A percentile compares a stretch with the other conserved stretches of the same genome.
Evolutionary conservation across 306 rosid genomes (phyloP).

Genomic region (Acacia crassicarpa): DNA sequence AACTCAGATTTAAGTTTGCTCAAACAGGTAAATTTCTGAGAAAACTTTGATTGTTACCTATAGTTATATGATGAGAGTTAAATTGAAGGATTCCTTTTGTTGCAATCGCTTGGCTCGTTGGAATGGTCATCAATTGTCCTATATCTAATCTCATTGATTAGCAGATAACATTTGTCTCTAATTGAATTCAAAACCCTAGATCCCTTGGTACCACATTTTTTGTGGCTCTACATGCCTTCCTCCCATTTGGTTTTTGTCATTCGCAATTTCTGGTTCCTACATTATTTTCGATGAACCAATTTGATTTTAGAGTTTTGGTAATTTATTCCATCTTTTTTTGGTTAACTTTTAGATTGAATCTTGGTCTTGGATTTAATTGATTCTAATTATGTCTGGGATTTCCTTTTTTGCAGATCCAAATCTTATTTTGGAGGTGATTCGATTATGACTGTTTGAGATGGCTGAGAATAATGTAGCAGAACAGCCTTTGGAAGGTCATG

Average conservation of each 20-base stretch:
- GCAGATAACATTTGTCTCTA: conserved; percentile 8
- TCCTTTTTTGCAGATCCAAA: conserved; percentile 17
- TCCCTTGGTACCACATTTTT: no score
- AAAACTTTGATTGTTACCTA: not conserved
- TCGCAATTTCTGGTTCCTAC: not conserved
- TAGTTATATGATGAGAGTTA: not conserved
- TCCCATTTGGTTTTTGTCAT: no score
- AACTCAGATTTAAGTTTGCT: no score
- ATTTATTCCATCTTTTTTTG: not conserved
- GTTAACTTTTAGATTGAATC: not conserved
- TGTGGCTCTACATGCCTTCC: no score
- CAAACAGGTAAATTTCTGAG: not conserved
- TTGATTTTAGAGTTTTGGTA: conserved; percentile 1
- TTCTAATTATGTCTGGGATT: not conserved
- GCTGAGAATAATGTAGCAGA: conserved; percentile 45
- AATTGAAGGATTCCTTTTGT: not conserved
- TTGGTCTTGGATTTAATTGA: not conserved
- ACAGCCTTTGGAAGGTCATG: conserved; percentile 25
- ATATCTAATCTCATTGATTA: not conserved
- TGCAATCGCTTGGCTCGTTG: no score
- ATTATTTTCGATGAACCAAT: not conserved
- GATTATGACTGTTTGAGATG: conserved; percentile 49
- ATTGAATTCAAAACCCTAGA: conserved; percentile 30
- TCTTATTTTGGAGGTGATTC: conserved; percentile 22
- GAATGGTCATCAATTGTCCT: no score